These are phyloP conservation scores for Sporothrix brunneoviolacea DNA, from an alignment of 2,329 filamentous ascomycete species.

Conservation along the genomic window DNA sequence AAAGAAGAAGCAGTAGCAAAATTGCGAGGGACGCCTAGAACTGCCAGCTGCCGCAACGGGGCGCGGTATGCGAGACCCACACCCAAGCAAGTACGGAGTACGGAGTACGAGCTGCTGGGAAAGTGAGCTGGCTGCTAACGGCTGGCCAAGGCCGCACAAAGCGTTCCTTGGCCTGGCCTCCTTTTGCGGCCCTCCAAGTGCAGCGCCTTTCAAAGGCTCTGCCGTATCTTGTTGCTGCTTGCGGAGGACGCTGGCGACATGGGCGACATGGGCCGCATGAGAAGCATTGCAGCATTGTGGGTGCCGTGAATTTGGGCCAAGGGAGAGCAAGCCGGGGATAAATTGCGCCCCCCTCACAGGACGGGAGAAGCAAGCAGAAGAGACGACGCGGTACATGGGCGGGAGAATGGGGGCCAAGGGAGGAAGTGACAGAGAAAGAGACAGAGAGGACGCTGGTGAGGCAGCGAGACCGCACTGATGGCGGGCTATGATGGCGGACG, in stretches of 20 bases:
- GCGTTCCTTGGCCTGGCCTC: background rate
- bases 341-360: constrained; percentile 5
- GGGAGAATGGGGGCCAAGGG: background rate
- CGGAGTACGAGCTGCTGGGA: too few relatives aligned
- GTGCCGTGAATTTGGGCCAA: background rate
- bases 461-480: background rate
- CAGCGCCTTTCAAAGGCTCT: too few relatives aligned
- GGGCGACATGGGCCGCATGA: background rate
- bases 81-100: too few relatives aligned
- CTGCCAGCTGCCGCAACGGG: too few relatives aligned
- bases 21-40: too few relatives aligned
- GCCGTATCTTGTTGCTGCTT: background rate
- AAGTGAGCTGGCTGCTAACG: too few relatives aligned
- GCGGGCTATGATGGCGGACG: too few relatives aligned
- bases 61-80: too few relatives aligned
- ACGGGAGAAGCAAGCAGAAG: background rate
- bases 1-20: background rate
- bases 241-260: too few relatives aligned
- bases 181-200: too few relatives aligned
- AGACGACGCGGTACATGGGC: background rate
- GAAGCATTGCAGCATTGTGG: background rate
- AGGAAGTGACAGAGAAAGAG: background rate
- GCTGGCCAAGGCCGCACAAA: too few relatives aligned
- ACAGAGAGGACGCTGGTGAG: background rate
- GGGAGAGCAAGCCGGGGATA: constrained; percentile 3